phyloP scores from a whole-genome alignment of 2,329 filamentous ascomycete species.

The Pyrenophora tritici-repentis region DNA sequence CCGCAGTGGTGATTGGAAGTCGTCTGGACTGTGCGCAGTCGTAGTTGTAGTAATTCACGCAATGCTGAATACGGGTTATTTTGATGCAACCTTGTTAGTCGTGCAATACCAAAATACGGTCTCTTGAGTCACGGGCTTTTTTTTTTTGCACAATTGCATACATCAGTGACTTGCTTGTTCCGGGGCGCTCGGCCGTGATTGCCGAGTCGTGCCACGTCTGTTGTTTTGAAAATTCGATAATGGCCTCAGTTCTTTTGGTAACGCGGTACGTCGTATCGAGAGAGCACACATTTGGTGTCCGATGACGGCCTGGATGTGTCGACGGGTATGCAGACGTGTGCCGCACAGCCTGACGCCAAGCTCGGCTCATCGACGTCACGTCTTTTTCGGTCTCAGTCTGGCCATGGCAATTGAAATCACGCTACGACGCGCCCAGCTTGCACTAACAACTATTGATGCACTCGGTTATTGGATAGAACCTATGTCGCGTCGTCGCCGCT shows the following conservation, averaged over 20 bases:
- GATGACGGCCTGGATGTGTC: too few species aligned
- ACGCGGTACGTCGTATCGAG: too few species aligned
- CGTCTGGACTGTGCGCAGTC: background rate
- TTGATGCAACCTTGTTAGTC: background rate
- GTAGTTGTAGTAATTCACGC: background rate
- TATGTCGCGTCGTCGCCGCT: slow-evolving; percentile 14
- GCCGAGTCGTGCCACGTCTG: background rate
- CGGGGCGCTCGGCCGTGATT: slow-evolving; percentile 1
- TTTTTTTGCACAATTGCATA: background rate
- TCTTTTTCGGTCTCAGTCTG: slow-evolving; percentile 2
- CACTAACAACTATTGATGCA: slow-evolving; percentile 19
- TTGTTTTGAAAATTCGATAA: too few species aligned
- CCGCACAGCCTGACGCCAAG: too few species aligned
- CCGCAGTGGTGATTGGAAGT: slow-evolving; percentile 4
- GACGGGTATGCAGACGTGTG: too few species aligned
- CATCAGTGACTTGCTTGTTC: background rate
- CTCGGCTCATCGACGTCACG: slow-evolving; percentile 19
- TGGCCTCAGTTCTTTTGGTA: too few species aligned
- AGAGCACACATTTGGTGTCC: too few species aligned
- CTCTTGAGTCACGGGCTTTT: background rate
- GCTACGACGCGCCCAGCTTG: slow-evolving; percentile 15
- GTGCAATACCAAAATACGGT: background rate
- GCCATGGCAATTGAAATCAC: slow-evolving; percentile 13
- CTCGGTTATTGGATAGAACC: slow-evolving; percentile 21
- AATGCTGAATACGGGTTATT: background rate